phyloP scores from a whole-genome alignment of 129 eudicot species.

The Pulicaria dysenterica region DNA sequence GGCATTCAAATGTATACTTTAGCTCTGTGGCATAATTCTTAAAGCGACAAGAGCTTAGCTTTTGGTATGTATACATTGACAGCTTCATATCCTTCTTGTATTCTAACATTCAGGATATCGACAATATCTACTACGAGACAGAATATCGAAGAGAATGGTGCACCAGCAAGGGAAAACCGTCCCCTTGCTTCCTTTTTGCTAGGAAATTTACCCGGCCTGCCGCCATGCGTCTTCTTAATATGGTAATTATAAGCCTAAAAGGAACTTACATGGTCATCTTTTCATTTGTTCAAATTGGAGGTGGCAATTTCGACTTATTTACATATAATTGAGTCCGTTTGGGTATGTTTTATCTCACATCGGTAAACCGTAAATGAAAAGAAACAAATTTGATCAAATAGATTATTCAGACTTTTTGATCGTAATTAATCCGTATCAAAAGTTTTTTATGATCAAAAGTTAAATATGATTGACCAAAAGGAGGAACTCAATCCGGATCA shows the following conservation, averaged over 20 bases:
- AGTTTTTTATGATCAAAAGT: background rate
- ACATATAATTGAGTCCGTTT: background rate
- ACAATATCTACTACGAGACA: constrained; percentile 80
- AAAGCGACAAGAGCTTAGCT: background rate
- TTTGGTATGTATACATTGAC: constrained; percentile 20
- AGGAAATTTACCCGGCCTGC: constrained; percentile 97
- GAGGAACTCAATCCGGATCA: background rate
- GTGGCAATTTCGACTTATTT: background rate
- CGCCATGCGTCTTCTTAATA: constrained; percentile 76
- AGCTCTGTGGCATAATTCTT: too few species aligned
- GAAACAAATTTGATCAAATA: too few species aligned
- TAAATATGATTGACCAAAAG: background rate
- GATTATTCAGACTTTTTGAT: background rate
- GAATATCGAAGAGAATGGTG: constrained; percentile 97
- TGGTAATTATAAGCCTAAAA: constrained; percentile 38
- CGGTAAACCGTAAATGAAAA: too few species aligned
- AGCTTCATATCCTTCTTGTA: background rate
- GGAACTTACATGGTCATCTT: background rate
- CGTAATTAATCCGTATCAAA: too few species aligned
- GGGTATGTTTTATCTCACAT: background rate
- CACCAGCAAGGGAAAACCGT: constrained; percentile 86
- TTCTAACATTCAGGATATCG: constrained; percentile 61
- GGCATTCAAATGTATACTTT: too few species aligned
- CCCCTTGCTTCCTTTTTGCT: constrained; percentile 91
- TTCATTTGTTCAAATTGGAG: background rate